Base-by-base conservation (phyloP, 192 early-diverging fungal species). In the Coemansia sp. region DNA sequence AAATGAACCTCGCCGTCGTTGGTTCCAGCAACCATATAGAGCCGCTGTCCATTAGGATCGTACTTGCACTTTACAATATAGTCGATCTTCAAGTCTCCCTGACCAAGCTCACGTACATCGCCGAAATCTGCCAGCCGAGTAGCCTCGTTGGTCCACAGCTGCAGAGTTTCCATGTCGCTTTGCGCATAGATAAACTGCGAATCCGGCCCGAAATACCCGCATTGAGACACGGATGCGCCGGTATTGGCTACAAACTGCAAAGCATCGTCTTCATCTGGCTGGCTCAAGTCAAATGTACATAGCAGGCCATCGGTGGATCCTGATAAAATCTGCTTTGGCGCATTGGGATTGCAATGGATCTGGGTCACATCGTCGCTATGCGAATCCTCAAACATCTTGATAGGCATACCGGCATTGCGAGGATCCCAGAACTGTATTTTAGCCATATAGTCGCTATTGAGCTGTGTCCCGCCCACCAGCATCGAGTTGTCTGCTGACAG, bases 131-230 rank as follows among this genome's bases (percentile, higher is more conserved):
- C 81, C 39, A 79, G 56, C 62, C 53, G 61, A 5, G 76, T 72
- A 10, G 70, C 64, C 16, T 79, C 67, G 51, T 40, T 55, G 9
- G 70, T 87, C 80, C 88, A 92, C 19, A 97, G 59, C 37, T 88
- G 86, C 20, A 96, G 83, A 0, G 94, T 96, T 65, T 98, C 93
- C 59, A 92, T 86, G 61, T 97, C 94, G 26, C 87, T 95, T 11
- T 91, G 68, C 38, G 82, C 84, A 58, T 91, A 98, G 6, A 97
- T 53, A 69, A 91, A 96, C 75, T 97, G 92, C n/a, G 81, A 79
- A 8, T 65, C 64, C 1, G 94, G 92, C 12, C 96, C 96, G 75
- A 97, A 97, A 72, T 88, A 98, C 3, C 94, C 94, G 53, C 87
- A 68, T 54, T 82, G 86, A 63, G 83, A 82, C n/a, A 98, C 81